phyloP scores from a whole-genome alignment of 805 yeast species.

The Pichia rugopelliculosa region DNA sequence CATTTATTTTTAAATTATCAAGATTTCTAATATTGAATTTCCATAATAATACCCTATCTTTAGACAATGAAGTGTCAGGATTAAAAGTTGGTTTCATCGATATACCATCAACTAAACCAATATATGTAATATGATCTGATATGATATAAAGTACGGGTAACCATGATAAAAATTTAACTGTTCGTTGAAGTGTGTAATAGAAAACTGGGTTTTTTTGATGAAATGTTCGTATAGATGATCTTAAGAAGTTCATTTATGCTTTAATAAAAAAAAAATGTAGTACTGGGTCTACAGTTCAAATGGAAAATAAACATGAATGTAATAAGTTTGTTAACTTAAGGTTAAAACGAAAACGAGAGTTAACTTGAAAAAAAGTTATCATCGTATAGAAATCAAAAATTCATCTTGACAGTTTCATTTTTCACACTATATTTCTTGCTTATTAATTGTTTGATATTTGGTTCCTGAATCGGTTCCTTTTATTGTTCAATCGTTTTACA shows the following conservation, averaged over 20 bases:
- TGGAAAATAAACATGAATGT: too few relatives aligned
- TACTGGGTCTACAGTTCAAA: too few relatives aligned
- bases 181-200: slow-evolving; percentile 24
- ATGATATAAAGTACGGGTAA: slow-evolving; percentile 68
- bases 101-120: slow-evolving; percentile 68
- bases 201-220: slow-evolving; percentile 11
- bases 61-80: slow-evolving; percentile 34
- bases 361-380: too few relatives aligned
- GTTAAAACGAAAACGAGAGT: too few relatives aligned
- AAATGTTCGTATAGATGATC: neutral
- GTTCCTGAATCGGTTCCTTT: too few relatives aligned
- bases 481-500: too few relatives aligned
- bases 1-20: slow-evolving; percentile 47
- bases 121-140: slow-evolving; percentile 62
- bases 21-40: slow-evolving; percentile 49
- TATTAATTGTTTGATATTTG: too few relatives aligned
- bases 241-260: neutral
- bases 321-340: too few relatives aligned
- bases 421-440: too few relatives aligned
- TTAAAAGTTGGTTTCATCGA: slow-evolving; percentile 90
- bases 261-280: too few relatives aligned
- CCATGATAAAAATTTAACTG: slow-evolving; percentile 52
- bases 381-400: too few relatives aligned
- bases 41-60: slow-evolving; percentile 62
- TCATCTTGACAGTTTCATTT: too few relatives aligned